These are phyloP conservation scores for Diophrys sp. DNA, from an alignment of 73 alveolate species.

Conservation along the genomic window DNA sequence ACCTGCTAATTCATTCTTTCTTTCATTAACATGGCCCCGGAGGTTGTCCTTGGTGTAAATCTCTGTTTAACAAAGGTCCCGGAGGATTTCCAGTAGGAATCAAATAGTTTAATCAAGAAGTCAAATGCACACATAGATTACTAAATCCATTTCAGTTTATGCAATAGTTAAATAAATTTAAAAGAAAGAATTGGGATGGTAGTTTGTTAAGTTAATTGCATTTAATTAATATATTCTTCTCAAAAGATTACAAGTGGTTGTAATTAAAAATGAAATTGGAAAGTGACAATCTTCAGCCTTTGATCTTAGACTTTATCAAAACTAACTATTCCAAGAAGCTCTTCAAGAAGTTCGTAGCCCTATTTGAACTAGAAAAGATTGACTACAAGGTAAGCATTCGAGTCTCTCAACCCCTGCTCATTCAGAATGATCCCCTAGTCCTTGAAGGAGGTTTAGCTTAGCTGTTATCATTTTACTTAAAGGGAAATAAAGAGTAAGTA, in stretches of 20 bases:
- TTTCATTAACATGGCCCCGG: too few relatives aligned
- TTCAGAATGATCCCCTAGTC: not conserved
- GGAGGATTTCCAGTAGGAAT: too few relatives aligned
- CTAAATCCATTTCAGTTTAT: too few relatives aligned
- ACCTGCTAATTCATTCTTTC: too few relatives aligned
- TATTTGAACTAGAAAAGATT: not conserved
- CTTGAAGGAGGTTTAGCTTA: not conserved
- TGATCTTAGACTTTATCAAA: not conserved
- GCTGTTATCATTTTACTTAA: not conserved
- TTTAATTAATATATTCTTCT: too few relatives aligned
- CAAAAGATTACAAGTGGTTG: constrained; percentile 1
- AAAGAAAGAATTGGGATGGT: too few relatives aligned
- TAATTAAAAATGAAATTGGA: not conserved
- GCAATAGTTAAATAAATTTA: too few relatives aligned
- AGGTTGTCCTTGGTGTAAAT: too few relatives aligned
- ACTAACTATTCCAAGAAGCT: not conserved
- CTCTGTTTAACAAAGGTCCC: too few relatives aligned
- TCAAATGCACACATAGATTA: too few relatives aligned
- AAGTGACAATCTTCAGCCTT: not conserved
- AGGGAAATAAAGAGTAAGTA: not conserved
- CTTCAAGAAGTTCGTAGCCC: not conserved
- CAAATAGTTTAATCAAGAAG: too few relatives aligned
- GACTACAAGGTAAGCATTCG: not conserved
- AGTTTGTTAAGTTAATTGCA: too few relatives aligned
- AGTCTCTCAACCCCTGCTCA: not conserved